phyloP scores from a whole-genome alignment of 1,284 basidiomycete genomes.

The Cutaneotrichosporon spelunceum region DNA sequence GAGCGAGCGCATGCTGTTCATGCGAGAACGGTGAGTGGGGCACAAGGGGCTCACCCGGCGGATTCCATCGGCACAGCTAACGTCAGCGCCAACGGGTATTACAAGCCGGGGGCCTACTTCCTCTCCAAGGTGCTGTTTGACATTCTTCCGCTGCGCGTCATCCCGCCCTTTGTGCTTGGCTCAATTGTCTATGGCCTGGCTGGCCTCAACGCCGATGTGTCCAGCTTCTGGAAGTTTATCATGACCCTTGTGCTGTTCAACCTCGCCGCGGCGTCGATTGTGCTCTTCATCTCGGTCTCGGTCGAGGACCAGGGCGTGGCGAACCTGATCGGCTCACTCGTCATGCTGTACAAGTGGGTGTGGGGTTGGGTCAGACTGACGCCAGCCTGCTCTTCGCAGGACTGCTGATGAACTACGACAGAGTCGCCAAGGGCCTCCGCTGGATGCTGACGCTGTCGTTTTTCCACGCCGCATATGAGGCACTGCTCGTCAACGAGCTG shows the following conservation, averaged over 20 bases:
- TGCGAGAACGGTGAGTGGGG: slow-evolving; percentile 75
- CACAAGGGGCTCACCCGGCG: too few species aligned
- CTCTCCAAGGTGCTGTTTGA: slow-evolving; percentile 94
- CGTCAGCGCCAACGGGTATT: slow-evolving; percentile 87
- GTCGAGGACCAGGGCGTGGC: slow-evolving; percentile 82
- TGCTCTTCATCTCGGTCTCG: slow-evolving; percentile 83
- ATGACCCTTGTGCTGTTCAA: slow-evolving; percentile 93
- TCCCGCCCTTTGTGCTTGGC: slow-evolving; percentile 90
- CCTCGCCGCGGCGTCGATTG: slow-evolving; percentile 83
- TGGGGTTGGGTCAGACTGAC: slow-evolving; percentile 2
- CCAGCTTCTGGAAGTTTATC: slow-evolving; percentile 96
- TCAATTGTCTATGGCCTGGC: slow-evolving; percentile 91
- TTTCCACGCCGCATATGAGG: slow-evolving; percentile 99
- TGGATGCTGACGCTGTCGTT: slow-evolving; percentile 91
- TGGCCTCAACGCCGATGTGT: slow-evolving; percentile 83
- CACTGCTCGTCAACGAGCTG: slow-evolving; percentile 90
- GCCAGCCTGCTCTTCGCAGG: slow-evolving; percentile 88
- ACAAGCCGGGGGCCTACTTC: slow-evolving; percentile 93
- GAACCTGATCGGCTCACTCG: slow-evolving; percentile 84
- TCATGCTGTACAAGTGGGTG: slow-evolving; percentile 96
- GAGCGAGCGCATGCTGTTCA: slow-evolving; percentile 90
- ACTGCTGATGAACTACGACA: slow-evolving; percentile 87
- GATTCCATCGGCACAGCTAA: slow-evolving; percentile 11
- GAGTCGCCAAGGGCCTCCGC: slow-evolving; percentile 65
- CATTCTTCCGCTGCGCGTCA: slow-evolving; percentile 85